Base-by-base conservation (phyloP, 2,329 filamentous ascomycete species). In the Tolypocladium sp. region DNA sequence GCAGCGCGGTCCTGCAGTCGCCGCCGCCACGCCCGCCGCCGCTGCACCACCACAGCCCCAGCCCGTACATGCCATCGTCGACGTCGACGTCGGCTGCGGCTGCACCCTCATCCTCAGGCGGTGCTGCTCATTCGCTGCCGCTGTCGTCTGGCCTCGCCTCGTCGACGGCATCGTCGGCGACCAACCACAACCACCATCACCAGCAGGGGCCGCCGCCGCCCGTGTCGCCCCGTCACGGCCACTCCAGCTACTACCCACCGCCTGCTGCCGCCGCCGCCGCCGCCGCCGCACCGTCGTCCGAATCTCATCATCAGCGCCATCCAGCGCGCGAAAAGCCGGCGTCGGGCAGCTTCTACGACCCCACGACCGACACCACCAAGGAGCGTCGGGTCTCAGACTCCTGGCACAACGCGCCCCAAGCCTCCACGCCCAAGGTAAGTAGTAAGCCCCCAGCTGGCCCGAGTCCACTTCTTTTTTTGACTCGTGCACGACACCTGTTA, bases 331-430 rank as follows among this genome's bases (percentile, higher is more conserved):
- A 75, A 57, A 76, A 77, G 67, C 66, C 73, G 58, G 68, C 70
- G 20, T 69, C 73, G 59, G 72, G 78, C 66, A 76, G 77, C 69
- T 81, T 80, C 71, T 83, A 83, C 73, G 80, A 83, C 65, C 80
- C 80, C 20, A 77, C 77, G 51, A 80, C 77, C 51, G 80, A 83
- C 71, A 76, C 75, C 61, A 77, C 74, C 55, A 76, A 73, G 62
- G 77, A 79, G 67, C 78, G 76, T 65, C 73, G 72, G 61, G 69
- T 76, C 64, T 78, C 76, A 60, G 79, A 81, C 66, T 74, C 77
- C 66, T 80, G 78, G 77, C 76, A 76, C 66, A 76, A 73, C 69
- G 70, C 73, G 68, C 72, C 72, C 60, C 74, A 75, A 65, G 69
- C 69, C 63, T 73, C 74, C 63, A 74, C 76, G 63, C 74, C 77